phyloP scores from a whole-genome alignment of 306 rosid genomes.

The Fragaria iinumae region DNA sequence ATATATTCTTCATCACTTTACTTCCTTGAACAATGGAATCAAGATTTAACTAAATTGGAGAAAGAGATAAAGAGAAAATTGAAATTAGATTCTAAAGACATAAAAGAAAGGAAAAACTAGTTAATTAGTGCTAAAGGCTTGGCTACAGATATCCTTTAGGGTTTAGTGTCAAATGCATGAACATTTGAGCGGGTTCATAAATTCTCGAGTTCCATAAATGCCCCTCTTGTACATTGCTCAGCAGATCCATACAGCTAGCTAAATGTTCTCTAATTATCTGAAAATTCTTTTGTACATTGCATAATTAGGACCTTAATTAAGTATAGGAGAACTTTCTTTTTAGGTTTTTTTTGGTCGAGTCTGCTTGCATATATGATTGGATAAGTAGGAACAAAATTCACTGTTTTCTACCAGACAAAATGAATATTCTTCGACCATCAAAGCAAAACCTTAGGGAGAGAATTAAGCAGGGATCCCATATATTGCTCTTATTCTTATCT shows the following conservation, averaged over 20 bases:
- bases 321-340: background rate
- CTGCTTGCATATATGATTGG: slow-evolving; percentile 25
- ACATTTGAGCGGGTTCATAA: too few relatives aligned
- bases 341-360: slow-evolving; percentile 8
- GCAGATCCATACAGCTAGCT: too few relatives aligned
- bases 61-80: slow-evolving; percentile 25
- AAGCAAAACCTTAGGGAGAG: slow-evolving; percentile 22
- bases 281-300: too few relatives aligned
- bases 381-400: slow-evolving; percentile 54
- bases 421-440: slow-evolving; percentile 59
- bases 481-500: slow-evolving; percentile 34
- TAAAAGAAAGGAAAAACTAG: background rate
- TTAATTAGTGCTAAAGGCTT: slow-evolving; percentile 8
- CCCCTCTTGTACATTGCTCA: background rate
- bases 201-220: background rate
- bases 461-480: slow-evolving; percentile 43
- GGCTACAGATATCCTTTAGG: slow-evolving; percentile 6
- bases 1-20: slow-evolving; percentile 25
- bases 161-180: slow-evolving; percentile 17
- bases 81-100: slow-evolving; percentile 24
- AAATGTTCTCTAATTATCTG: too few relatives aligned
- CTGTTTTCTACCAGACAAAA: slow-evolving; percentile 52
- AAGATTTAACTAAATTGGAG: slow-evolving; percentile 29
- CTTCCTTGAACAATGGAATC: slow-evolving; percentile 46
- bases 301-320: background rate